Base-by-base conservation (phyloP, 192 early-diverging fungal species). In the Coemansia sp. region DNA sequence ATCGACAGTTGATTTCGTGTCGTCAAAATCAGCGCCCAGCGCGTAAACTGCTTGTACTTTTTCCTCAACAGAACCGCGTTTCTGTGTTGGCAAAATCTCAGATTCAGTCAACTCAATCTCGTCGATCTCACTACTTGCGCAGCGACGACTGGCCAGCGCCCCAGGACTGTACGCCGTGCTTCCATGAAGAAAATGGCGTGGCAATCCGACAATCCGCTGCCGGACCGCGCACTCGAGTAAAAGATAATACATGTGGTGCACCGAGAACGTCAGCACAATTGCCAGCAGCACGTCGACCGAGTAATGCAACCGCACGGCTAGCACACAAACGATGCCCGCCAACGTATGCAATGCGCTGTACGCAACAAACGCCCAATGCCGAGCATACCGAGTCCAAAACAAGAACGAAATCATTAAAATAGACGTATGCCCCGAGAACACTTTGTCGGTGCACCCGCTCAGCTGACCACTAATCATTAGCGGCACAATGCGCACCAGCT, bases 371-470 rank as follows among this genome's bases (percentile, higher is more conserved):
- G 64, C 57, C 64, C 72, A 69, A 25, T 85, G 68, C 4, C 80
- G 68, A 20, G 86, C 75, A 34, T 87, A 82, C 6, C 72, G 67
- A 1, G 72, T 65, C 82, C 85, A 86, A 17, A 81, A 56, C 52
- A 87, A 65, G 17, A 83, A 81, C 51, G 83, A 78, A 5, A 80
- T 60, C 12, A 72, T 57, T 26, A 87, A 70, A 8, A 86, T 57
- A 2, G 72, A 69, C 0, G 86, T 86, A 60, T 87, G 86, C 7
- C 86, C 86, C 21, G 85, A 86, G 48, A 82, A 87, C 36, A 87
- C 78, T 58, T 83, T 83, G 71, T 87, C 83, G 5, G 85, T 83
- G 68, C 86, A 87, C 19, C 74, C 78, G 47, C 72, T 67, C 15
- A 61, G 56, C 46, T 67, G 28, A 2, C 83, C 83, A 15, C 71